Evolutionary conservation across 2,329 filamentous ascomycete genomes (phyloP), one percentile per base, ranked within the genome.

Genomic region (Graphiopsis chlorocephala): DNA sequence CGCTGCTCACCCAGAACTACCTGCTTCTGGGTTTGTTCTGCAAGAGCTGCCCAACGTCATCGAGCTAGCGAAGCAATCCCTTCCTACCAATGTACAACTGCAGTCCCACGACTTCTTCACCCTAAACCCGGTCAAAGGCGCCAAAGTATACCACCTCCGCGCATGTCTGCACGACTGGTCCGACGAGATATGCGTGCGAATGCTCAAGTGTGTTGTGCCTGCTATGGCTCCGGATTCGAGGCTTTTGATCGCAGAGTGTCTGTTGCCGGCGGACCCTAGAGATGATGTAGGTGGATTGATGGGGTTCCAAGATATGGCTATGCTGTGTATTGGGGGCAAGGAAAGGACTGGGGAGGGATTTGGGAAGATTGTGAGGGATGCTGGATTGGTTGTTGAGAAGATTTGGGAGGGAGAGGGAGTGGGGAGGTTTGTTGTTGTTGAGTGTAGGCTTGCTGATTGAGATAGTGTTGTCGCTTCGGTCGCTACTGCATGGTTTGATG

Each of bases 101-200:
- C 58, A 68, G 26, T 26, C 64, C 2, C 68, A 73, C 61, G 69
- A 73, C 55, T 73, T 73, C 67, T 70, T 72, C 48, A 66, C 66
- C 12, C 66, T 66, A n/a, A 70, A 74, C 47, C 70, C 72, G 0
- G 64, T 73, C 29, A 66, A 71, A 50, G 58, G 58, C n/a, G 72
- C 72, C 4, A 70, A 67, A 38, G 69, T 63, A 5, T 74, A 73
- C 63, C 67, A 69, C 61, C 57, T 70, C 53, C 69, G 69, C 42
- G 67, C 61, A 25, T 67, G 72, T 42, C 56, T 70, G 25, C 72
- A 74, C 58, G 70, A 74, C 56, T 73, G 71, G 71, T 55, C 66
- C 14, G 72, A 73, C 58, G 66, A 71, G 12, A 65, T 68, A 8
- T 63, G 64, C 20, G 31, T 59, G 23, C 64, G 65, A 17, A 68